These are phyloP conservation scores for Euphorbia lathyris DNA, from an alignment of 345 rosid species.

Conservation along the genomic window DNA sequence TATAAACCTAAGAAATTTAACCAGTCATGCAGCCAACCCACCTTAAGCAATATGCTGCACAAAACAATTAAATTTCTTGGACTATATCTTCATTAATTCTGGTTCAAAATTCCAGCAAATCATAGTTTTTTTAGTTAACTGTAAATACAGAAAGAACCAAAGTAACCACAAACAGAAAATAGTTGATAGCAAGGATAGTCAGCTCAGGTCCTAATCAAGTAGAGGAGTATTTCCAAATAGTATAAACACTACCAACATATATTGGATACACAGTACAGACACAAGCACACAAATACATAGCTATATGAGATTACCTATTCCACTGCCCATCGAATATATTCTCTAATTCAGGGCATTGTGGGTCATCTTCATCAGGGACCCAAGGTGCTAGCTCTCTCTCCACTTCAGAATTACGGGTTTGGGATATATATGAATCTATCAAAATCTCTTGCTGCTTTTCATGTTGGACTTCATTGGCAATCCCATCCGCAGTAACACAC, in stretches of 20 bases:
- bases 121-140: background rate
- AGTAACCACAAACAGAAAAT: background rate
- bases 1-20: too few relatives aligned
- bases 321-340: constrained; percentile 60
- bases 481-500: constrained; percentile 57
- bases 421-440: constrained; percentile 79
- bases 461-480: constrained; percentile 44
- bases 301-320: constrained; percentile 51
- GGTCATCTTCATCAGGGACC: constrained; percentile 78
- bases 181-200: background rate
- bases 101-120: background rate
- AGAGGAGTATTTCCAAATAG: background rate
- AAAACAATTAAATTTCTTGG: too few relatives aligned
- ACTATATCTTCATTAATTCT: background rate
- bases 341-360: constrained; percentile 58
- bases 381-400: constrained; percentile 82
- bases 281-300: constrained; percentile 16
- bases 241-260: constrained; percentile 19
- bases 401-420: constrained; percentile 45
- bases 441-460: constrained; percentile 64
- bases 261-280: background rate
- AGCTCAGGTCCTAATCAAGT: constrained; percentile 12
- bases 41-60: too few relatives aligned
- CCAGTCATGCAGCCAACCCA: too few relatives aligned
- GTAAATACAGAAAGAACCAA: background rate